phyloP scores from a whole-genome alignment of 176 grass and related monocot species.

The Zoysia pacifica region DNA sequence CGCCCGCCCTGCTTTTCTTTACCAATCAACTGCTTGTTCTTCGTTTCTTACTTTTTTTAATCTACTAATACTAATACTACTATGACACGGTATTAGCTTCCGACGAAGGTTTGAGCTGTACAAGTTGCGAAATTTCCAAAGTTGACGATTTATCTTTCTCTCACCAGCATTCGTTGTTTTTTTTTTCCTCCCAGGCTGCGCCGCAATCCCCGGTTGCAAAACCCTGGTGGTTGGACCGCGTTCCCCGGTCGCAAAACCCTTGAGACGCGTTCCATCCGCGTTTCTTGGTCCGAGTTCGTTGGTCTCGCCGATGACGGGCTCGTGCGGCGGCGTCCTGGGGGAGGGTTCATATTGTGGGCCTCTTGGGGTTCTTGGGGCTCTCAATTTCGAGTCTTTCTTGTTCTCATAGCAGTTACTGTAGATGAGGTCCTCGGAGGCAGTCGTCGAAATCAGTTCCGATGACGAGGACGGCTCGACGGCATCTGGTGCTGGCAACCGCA shows the following conservation, averaged over 20 bases:
- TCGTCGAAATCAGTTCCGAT: slow-evolving; percentile 70
- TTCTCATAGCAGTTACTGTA: not conserved
- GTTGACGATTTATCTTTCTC: not conserved
- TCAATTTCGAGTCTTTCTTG: not conserved
- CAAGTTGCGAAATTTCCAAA: not conserved
- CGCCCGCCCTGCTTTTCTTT: not conserved
- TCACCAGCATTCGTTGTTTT: not conserved
- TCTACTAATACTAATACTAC: not conserved
- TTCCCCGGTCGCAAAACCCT: not conserved
- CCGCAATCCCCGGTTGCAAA: slow-evolving; percentile 5
- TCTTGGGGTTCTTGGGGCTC: not conserved
- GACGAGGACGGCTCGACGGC: slow-evolving; percentile 59
- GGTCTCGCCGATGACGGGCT: not conserved
- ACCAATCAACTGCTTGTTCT: not conserved
- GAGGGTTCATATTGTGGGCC: not conserved
- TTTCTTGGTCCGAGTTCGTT: not conserved
- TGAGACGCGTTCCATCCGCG: not conserved
- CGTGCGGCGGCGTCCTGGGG: not conserved
- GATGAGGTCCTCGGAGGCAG: slow-evolving; percentile 50
- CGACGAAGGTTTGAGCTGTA: not conserved
- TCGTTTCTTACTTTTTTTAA: not conserved
- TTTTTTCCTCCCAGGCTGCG: not conserved
- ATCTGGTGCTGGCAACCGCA: not conserved
- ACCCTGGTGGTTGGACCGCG: not conserved
- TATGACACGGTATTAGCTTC: not conserved